These are phyloP conservation scores for Cryptococcus sp. DNA, from an alignment of 1,284 basidiomycete genomes.

Conservation along the genomic window DNA sequence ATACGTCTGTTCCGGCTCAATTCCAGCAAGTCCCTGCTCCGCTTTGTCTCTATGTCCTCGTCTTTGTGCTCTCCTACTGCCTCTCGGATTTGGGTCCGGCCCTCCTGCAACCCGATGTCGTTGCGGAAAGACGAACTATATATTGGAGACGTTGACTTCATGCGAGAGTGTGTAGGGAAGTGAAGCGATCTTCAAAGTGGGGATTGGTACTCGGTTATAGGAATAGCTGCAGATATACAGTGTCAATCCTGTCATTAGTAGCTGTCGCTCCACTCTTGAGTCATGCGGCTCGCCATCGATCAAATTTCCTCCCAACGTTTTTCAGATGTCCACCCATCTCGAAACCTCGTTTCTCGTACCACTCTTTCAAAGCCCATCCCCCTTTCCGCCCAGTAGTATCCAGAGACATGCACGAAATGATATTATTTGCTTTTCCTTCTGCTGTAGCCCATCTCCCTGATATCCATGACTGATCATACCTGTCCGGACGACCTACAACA, in stretches of 20 bases:
- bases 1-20: too few relatives aligned
- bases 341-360: constrained; percentile 3
- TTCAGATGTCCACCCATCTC: constrained; percentile 1
- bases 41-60: too few relatives aligned
- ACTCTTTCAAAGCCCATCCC: constrained; percentile 1
- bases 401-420: constrained; percentile 2
- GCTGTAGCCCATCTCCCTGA: not conserved
- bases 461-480: not conserved
- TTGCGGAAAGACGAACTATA: too few relatives aligned
- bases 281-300: constrained; percentile 1
- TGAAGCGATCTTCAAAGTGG: too few relatives aligned
- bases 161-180: too few relatives aligned
- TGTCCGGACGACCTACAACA: not conserved
- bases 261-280: not conserved
- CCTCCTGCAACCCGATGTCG: too few relatives aligned
- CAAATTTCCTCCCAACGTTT: constrained; percentile 4
- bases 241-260: constrained; percentile 1
- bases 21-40: too few relatives aligned
- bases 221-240: constrained; percentile 1
- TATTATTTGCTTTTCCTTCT: not conserved
- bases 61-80: too few relatives aligned
- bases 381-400: not conserved
- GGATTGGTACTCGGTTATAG: too few relatives aligned
- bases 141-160: too few relatives aligned
- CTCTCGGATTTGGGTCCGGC: too few relatives aligned